Base-by-base conservation (phyloP, 805 yeast genomes). In the Cyberlindnera mrakii region DNA sequence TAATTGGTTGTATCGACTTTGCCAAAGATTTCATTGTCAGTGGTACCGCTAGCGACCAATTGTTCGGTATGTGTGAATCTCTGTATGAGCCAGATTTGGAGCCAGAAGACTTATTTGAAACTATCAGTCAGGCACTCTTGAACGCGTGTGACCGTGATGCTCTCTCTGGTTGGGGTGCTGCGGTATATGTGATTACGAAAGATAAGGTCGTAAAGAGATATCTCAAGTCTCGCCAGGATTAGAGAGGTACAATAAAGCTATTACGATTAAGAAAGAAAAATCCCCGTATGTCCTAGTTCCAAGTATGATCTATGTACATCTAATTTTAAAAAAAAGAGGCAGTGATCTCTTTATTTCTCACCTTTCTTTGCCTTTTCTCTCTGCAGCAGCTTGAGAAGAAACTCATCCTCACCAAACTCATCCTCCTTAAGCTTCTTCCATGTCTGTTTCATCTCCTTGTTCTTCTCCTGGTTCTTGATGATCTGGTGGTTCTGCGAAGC, bases 141-240 rank as follows among this genome's bases (percentile, higher is more conserved):
- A 88, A 85, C 62, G 98, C 96, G 16, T 95, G 85, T 31, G 99
- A 93, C 66, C 85, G 99, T 73, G 99, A 93, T 66, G 96, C 97
- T 6, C 73, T 93, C 45, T 82, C 95, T 27, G 99, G 99, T 52
- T 93, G 97, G 96, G 99, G 99, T 58, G 96, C 96, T 8, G 85
- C 87, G 15, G 98, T 93, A 19, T 91, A 91, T 66, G 71, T 93
- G 43, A 78, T 93, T 41, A 86, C 95, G 37, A 89, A 89, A 67
- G 98, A 91, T 62, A 85, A 87, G 65, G 95, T 93, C 45, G 77
- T 80, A 42, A 89, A 83, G 70, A 80, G 95, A 59, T 79, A 85
- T 56, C 77, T 93, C 67, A 90, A 83, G 71, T 88, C 96, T 44
- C 84, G 99, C 66, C 98, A 91, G 72, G 99, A 93, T 75, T 93